phyloP scores from a whole-genome alignment of 352 stramenopile genomes.

The Globisporangium viniferum region DNA sequence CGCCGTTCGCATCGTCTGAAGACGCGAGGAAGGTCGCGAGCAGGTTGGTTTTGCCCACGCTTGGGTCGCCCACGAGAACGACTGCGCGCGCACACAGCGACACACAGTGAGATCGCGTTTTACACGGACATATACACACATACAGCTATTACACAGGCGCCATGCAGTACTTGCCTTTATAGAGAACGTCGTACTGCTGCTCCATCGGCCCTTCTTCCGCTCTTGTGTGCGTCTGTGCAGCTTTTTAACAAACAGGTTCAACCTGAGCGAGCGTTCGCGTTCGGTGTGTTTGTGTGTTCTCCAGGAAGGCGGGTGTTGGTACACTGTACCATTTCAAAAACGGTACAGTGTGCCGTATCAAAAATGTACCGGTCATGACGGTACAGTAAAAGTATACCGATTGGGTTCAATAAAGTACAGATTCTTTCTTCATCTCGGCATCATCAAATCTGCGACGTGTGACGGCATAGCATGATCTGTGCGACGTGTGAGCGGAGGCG shows the following conservation, averaged over 20 bases:
- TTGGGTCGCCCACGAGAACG: conserved; percentile 74
- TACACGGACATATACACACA: background rate
- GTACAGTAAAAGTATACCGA: background rate
- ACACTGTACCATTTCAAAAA: background rate
- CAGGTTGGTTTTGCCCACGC: conserved; percentile 91
- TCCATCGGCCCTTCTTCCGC: conserved; percentile 25
- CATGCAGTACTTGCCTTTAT: conserved; percentile 48
- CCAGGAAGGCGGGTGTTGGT: background rate
- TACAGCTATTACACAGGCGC: background rate
- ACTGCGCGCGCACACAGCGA: conserved; percentile 26
- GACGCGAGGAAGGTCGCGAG: conserved; percentile 72
- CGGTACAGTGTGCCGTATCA: background rate
- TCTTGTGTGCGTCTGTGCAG: background rate
- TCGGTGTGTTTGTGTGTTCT: background rate
- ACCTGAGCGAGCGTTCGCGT: background rate
- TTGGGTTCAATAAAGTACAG: background rate
- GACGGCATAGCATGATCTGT: background rate
- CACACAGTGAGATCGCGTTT: background rate
- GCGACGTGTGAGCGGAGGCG: background rate
- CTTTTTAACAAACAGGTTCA: conserved; percentile 9
- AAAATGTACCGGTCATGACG: background rate
- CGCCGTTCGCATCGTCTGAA: conserved; percentile 22
- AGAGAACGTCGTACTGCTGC: conserved; percentile 75
- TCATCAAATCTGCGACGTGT: conserved; percentile 4
- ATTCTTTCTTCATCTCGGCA: background rate